Evolutionary conservation across 148 eudicot species (phyloP).

Genomic region (Linanthus parryae): DNA sequence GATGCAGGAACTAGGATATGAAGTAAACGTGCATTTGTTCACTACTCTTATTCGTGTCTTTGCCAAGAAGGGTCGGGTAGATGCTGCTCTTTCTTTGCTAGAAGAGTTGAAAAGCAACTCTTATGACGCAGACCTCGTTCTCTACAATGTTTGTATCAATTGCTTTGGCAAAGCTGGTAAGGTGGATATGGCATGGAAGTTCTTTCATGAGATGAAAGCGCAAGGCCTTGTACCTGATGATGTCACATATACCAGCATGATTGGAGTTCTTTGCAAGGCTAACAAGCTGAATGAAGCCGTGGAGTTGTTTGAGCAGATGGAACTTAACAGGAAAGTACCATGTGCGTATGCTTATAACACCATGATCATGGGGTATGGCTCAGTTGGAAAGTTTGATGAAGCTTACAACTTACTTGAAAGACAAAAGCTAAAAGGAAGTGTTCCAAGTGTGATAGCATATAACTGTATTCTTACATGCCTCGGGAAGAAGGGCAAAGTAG

Average conservation of each 20-base stretch:
- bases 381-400: constrained; percentile 75
- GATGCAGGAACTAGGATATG: constrained; percentile 95
- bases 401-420: constrained; percentile 74
- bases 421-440: constrained; percentile 76
- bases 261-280: constrained; percentile 77
- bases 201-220: constrained; percentile 80
- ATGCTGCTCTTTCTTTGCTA: constrained; percentile 78
- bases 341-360: constrained; percentile 98
- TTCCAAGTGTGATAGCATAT: constrained; percentile 88
- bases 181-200: constrained; percentile 98
- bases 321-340: constrained; percentile 60
- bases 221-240: constrained; percentile 83
- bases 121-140: constrained; percentile 69
- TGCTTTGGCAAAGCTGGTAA: constrained; percentile 93
- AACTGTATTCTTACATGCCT: constrained; percentile 84
- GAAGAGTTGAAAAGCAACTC: constrained; percentile 83
- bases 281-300: constrained; percentile 74
- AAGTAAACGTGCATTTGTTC: constrained; percentile 74
- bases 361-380: constrained; percentile 96
- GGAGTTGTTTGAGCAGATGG: constrained; percentile 85
- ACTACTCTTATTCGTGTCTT: constrained; percentile 78
- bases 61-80: constrained; percentile 74
- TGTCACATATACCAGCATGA: constrained; percentile 91
- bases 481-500: constrained; percentile 58
- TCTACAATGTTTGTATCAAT: constrained; percentile 90